Conservation (phyloP, 768 basidiomycete genomes). For the Psilocybe sp. region DNA sequence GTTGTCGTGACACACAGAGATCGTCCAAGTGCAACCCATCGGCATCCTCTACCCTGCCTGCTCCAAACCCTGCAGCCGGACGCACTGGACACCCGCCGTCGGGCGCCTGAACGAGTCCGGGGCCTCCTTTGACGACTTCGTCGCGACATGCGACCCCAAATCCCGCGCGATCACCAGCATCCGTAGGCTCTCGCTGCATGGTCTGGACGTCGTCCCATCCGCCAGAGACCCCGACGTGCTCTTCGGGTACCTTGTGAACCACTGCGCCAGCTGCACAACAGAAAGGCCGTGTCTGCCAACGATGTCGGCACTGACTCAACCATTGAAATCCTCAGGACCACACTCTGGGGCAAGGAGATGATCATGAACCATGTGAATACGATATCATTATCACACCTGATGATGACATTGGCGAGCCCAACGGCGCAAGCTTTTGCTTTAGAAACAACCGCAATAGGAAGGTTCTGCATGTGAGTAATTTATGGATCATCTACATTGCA, state of each 20-base stretch:
- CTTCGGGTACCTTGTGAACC: conserved; percentile 69
- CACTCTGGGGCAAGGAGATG: too few relatives aligned
- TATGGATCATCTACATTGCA: too few relatives aligned
- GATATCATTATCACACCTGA: too few relatives aligned
- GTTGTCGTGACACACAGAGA: not conserved
- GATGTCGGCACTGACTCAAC: too few relatives aligned
- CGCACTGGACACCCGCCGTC: conserved; percentile 50
- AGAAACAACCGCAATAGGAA: too few relatives aligned
- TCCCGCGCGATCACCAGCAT: conserved; percentile 37
- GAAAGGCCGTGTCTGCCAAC: conserved; percentile 26
- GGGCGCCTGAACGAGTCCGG: conserved; percentile 34
- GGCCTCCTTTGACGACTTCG: conserved; percentile 44
- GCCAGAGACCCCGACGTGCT: conserved; percentile 42
- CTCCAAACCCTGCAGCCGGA: conserved; percentile 45
- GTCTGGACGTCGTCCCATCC: conserved; percentile 67
- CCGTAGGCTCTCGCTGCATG: conserved; percentile 55
- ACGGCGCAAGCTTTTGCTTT: too few relatives aligned
- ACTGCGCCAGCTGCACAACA: conserved; percentile 48
- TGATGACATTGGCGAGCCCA: too few relatives aligned
- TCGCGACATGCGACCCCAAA: conserved; percentile 56
- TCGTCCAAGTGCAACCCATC: conserved; percentile 39
- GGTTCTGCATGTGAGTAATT: too few relatives aligned
- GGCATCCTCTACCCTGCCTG: conserved; percentile 65
- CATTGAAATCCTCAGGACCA: too few relatives aligned
- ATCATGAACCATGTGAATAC: too few relatives aligned